Conservation (phyloP, 2,329 filamentous ascomycete species). For the Colletotrichum sp. region DNA sequence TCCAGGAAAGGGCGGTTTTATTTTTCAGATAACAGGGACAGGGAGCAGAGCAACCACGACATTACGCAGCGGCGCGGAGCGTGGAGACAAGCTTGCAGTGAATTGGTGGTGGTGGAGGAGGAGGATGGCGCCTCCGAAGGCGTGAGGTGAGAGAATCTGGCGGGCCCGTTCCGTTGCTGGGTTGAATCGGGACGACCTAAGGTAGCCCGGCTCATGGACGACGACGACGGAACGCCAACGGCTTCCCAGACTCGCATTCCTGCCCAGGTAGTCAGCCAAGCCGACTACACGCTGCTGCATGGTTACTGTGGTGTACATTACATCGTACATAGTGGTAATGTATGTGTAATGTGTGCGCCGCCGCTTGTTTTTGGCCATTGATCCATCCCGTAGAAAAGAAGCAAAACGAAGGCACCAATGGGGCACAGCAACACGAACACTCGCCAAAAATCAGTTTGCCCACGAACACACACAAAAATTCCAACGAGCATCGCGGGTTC, state of each 20-base stretch:
- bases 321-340: neutral
- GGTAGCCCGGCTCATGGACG: neutral
- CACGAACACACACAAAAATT: neutral
- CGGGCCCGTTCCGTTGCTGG: constrained; percentile 2
- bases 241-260: neutral
- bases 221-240: neutral
- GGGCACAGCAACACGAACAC: neutral
- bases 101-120: neutral
- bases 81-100: neutral
- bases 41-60: constrained; percentile 6
- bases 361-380: neutral
- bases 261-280: neutral
- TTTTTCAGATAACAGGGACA: constrained; percentile 19
- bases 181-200: neutral
- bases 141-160: neutral
- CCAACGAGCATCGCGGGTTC: neutral
- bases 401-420: neutral
- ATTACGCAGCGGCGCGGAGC: neutral
- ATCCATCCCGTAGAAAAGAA: neutral
- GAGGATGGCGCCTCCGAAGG: neutral
- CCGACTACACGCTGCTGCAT: neutral
- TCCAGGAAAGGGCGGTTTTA: neutral
- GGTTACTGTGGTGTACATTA: neutral
- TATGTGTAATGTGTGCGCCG: neutral
- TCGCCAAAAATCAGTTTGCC: neutral